Conservation (phyloP, 2,329 filamentous ascomycete species). For the Fusarium sp. region DNA sequence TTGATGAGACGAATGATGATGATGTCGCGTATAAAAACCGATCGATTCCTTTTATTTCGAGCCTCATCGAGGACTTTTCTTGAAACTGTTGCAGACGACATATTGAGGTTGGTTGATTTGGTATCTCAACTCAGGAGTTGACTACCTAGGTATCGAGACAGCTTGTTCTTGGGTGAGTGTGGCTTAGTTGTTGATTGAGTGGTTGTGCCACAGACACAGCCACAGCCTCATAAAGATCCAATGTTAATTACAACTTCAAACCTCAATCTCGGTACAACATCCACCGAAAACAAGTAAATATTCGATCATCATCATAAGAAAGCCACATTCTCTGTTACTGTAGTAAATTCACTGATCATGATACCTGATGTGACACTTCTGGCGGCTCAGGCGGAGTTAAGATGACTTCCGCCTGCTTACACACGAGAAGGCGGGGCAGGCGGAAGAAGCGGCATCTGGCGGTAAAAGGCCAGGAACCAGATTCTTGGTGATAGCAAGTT, state of each 20-base stretch:
- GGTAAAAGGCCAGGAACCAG: neutral
- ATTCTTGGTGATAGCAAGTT: neutral
- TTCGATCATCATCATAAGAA: neutral
- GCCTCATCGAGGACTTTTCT: constrained; percentile 27
- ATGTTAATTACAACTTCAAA: neutral
- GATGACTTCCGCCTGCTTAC: constrained; percentile 5
- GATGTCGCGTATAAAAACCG: constrained; percentile 52
- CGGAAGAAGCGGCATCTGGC: constrained; percentile 27
- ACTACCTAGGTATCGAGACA: constrained; percentile 1
- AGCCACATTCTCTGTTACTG: too few species aligned
- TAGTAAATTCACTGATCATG: neutral
- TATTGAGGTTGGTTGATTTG: constrained; percentile 2
- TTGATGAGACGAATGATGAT: constrained; percentile 83
- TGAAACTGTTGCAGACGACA: constrained; percentile 27
- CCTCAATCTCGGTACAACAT: neutral
- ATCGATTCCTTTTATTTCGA: constrained; percentile 38
- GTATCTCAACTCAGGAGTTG: neutral
- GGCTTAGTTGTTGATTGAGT: constrained; percentile 10
- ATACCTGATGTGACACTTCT: neutral
- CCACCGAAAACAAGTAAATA: neutral
- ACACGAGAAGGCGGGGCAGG: constrained; percentile 7
- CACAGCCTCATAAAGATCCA: neutral
- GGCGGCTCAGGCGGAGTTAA: constrained; percentile 24
- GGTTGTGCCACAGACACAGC: neutral
- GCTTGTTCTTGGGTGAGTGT: constrained; percentile 8